Conservation (phyloP, 129 eudicot genomes). For the Solidago caesia region DNA sequence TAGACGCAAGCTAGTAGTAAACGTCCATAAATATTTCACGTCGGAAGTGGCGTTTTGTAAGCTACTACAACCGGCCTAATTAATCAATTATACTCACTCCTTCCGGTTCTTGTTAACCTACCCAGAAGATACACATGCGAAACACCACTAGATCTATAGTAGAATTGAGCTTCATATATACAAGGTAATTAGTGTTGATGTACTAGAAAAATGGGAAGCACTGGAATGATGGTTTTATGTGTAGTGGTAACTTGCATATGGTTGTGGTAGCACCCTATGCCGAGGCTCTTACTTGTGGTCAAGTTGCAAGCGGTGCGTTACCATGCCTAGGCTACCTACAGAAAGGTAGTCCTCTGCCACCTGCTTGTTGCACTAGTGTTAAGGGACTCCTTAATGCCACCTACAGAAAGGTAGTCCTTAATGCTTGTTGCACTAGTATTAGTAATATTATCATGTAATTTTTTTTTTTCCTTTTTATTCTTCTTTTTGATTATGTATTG, state of each 20-base stretch:
- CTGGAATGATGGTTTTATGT: not conserved
- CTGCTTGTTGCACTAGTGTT: constrained; percentile 39
- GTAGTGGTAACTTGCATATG: constrained; percentile 17
- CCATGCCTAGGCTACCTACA: constrained; percentile 27
- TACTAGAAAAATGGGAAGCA: not conserved
- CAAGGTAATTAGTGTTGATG: not conserved
- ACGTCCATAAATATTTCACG: too few species aligned
- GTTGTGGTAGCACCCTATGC: constrained; percentile 12
- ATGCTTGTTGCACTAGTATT: constrained; percentile 41
- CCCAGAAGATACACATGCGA: too few species aligned
- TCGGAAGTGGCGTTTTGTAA: too few species aligned
- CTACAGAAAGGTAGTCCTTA: not conserved
- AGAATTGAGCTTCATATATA: too few species aligned
- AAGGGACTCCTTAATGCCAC: constrained; percentile 23
- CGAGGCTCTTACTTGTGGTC: constrained; percentile 25
- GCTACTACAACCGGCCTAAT: too few species aligned
- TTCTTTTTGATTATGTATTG: too few species aligned
- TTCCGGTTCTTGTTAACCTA: too few species aligned
- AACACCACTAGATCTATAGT: too few species aligned
- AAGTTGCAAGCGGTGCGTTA: not conserved
- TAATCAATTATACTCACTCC: too few species aligned
- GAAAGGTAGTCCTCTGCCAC: constrained; percentile 12
- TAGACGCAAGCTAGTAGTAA: too few species aligned
- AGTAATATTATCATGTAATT: not conserved
- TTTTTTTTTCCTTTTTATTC: too few species aligned